Percentiles rank a stretch among this genome's conserved stretches.
Evolutionary conservation across 768 basidiomycete species (phyloP).

Genomic region (Rhizopogon vesiculosus): DNA sequence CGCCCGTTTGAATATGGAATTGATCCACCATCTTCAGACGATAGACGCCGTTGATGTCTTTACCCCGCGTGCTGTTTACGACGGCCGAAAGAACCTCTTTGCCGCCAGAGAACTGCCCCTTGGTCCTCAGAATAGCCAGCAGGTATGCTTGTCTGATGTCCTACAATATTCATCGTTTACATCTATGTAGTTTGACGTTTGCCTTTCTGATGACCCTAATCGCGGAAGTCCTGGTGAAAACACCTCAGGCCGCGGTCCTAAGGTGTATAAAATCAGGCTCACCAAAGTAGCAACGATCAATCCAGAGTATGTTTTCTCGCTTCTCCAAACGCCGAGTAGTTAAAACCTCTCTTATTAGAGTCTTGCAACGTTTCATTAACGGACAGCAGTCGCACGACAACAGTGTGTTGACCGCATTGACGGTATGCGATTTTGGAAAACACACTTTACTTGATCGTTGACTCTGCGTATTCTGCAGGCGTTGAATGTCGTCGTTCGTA

Average conservation of each 20-base stretch:
- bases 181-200: constrained; percentile 53
- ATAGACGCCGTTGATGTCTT: constrained; percentile 59
- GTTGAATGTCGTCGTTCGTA: constrained; percentile 69
- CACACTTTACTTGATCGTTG: not conserved
- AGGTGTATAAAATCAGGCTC: constrained; percentile 62
- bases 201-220: constrained; percentile 36
- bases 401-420: constrained; percentile 60
- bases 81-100: constrained; percentile 78
- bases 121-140: constrained; percentile 42
- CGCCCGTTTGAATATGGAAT: constrained; percentile 61
- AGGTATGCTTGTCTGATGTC: constrained; percentile 32
- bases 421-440: constrained; percentile 31
- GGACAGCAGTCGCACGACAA: constrained; percentile 70
- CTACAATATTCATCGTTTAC: not conserved
- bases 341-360: constrained; percentile 32
- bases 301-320: constrained; percentile 36
- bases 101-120: constrained; percentile 58
- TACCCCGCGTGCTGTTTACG: constrained; percentile 70
- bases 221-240: constrained; percentile 29
- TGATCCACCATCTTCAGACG: constrained; percentile 61
- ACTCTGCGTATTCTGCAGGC: constrained; percentile 37
- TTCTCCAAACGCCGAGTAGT: constrained; percentile 15
- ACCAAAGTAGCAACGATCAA: constrained; percentile 57
- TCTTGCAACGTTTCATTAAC: constrained; percentile 56
- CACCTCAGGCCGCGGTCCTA: constrained; percentile 40